These are phyloP conservation scores for Tilletia horrida DNA, from an alignment of 1,284 basidiomycete species.

Conservation along the genomic window DNA sequence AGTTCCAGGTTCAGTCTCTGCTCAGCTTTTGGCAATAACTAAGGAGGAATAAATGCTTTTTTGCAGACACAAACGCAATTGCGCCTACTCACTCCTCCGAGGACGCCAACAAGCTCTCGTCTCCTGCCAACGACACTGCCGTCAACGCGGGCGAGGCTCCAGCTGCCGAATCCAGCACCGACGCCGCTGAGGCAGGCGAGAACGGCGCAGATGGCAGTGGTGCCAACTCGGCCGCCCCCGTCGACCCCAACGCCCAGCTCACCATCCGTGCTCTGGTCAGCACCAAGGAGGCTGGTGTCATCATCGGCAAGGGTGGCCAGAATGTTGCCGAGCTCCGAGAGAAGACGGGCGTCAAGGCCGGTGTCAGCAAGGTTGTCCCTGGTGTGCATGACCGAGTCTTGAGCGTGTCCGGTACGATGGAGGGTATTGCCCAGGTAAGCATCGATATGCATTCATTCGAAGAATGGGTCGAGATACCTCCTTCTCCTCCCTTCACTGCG, in stretches of 20 bases:
- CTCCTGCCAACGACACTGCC: constrained; percentile 1
- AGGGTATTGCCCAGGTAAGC: constrained; percentile 80
- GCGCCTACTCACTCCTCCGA: not conserved
- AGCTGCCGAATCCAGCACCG: not conserved
- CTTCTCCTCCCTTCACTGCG: constrained; percentile 12
- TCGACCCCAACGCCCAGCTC: constrained; percentile 40
- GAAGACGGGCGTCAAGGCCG: constrained; percentile 92
- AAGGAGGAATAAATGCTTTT: too few relatives aligned
- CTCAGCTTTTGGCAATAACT: too few relatives aligned
- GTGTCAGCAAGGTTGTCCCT: constrained; percentile 94
- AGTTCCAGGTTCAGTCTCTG: too few relatives aligned
- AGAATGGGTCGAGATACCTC: too few relatives aligned
- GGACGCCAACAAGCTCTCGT: not conserved
- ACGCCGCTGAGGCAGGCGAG: not conserved
- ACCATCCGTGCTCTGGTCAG: constrained; percentile 46
- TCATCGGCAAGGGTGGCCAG: constrained; percentile 79
- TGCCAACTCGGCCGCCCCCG: constrained; percentile 7
- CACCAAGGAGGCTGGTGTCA: constrained; percentile 53
- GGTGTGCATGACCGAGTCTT: constrained; percentile 97
- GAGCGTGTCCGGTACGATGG: constrained; percentile 84
- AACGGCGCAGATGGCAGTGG: not conserved
- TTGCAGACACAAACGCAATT: not conserved
- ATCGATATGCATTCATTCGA: too few relatives aligned
- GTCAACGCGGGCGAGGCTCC: not conserved
- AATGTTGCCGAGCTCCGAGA: constrained; percentile 95